Base-by-base conservation (phyloP, 2,329 filamentous ascomycete genomes). In the Fonsecaea multimorphosa region DNA sequence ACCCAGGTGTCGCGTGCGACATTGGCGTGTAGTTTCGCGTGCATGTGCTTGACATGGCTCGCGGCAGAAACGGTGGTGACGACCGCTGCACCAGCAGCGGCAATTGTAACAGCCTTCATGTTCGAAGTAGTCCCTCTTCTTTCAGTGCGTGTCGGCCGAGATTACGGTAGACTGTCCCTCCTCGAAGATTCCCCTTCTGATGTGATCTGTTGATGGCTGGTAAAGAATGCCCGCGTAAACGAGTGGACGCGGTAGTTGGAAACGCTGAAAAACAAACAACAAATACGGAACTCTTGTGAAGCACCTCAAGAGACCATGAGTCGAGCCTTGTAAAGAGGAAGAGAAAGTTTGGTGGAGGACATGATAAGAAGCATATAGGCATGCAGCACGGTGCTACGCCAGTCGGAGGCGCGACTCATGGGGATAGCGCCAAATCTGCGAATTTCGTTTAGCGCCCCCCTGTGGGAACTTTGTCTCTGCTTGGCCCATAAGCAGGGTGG, bases 191-290 rank as follows among this genome's bases (percentile, higher is more conserved):
- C 76, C 32, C 54, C 31, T 52, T 51, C 38, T 52, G 44, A 58
- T 49, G 36, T 52, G 58, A 54, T 54, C 29, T 9, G 16, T 24
- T 53, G 31, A 31, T 32, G 32, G 29, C 34, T 57, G 3, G 71
- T 74, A 78, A 90, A 81, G 88, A 91, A 83, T 88, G 89, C 86
- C 91, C 90, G 91, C 91, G 93, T 54, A 82, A 93, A 92, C 79
- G 91, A 75, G 77, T 79, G 73, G 77, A 36, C 75, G 75, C 75
- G 76, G 73, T 77, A 71, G 70, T 71, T 63, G 69, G 70, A 71
- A 60, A 60, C 24, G 46, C 56, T 58, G 58, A 52, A 65, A 61
- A 27, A 34, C 46, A 59, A 63, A 61, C 52, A 58, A 58, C 46
- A 67, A 61, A 63, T 46, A 52, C 60, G 60, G 34, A 59, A 59